These are phyloP conservation scores for Suhomyces coccinellae DNA, from an alignment of 1,139 yeast species.

Conservation along the genomic window DNA sequence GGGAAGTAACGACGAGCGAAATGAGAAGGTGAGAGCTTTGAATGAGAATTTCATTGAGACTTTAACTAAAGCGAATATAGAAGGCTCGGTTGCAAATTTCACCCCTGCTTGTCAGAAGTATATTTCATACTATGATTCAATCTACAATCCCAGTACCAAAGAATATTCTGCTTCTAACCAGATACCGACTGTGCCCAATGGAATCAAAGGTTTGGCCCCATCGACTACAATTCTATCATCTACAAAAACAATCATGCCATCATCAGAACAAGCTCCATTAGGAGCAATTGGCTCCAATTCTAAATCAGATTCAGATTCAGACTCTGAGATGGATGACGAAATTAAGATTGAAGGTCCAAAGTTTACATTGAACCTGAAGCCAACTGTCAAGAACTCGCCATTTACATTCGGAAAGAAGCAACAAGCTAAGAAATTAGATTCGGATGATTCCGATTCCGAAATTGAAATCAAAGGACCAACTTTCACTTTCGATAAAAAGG, in stretches of 20 bases:
- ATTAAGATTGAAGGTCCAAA: slow-evolving; percentile 64
- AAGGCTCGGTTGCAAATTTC: slow-evolving; percentile 59
- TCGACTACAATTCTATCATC: not conserved
- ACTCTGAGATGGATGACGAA: slow-evolving; percentile 40
- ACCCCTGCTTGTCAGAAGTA: slow-evolving; percentile 60
- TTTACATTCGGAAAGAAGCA: slow-evolving; percentile 56
- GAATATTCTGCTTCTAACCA: not conserved
- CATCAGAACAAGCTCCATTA: not conserved
- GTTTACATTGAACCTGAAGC: slow-evolving; percentile 53
- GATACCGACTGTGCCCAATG: not conserved
- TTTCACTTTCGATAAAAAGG: slow-evolving; percentile 52
- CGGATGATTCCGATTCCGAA: slow-evolving; percentile 55
- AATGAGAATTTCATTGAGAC: slow-evolving; percentile 62
- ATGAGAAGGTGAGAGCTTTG: slow-evolving; percentile 60
- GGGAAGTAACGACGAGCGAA: slow-evolving; percentile 18
- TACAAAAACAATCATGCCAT: not conserved
- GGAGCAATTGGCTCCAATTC: not conserved
- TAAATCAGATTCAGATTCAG: slow-evolving; percentile 20
- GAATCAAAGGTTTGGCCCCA: not conserved
- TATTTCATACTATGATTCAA: slow-evolving; percentile 47
- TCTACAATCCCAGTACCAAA: slow-evolving; percentile 26
- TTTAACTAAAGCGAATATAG: slow-evolving; percentile 42
- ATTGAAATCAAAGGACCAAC: slow-evolving; percentile 66
- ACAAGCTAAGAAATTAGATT: slow-evolving; percentile 35
- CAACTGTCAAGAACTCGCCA: slow-evolving; percentile 57